Base-by-base conservation (phyloP, 2,329 filamentous ascomycete genomes). In the Ceratocystiopsis minuta region DNA sequence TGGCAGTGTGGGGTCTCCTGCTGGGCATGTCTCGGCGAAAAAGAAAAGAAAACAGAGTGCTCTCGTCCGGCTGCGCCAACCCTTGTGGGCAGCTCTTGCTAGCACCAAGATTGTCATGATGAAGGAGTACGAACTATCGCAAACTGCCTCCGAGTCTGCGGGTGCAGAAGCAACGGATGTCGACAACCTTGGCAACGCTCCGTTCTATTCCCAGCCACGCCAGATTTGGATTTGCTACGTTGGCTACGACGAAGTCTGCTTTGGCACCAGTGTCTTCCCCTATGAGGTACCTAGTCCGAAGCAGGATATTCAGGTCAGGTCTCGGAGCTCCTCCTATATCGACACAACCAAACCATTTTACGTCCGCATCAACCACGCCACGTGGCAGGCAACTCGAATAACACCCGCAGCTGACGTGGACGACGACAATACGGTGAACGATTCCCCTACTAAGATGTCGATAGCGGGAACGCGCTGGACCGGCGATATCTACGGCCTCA, bases 81-180 rank as follows among this genome's bases (percentile, higher is more conserved):
- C 87, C 39, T 73, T 95, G 49, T 95, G 87, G 87, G 85, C 87
- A 49, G 87, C 87, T 38, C 72, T 95, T 52, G 87, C 87, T 40
- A 94, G 85, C 62, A 94, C 87, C 55, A 95, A 95, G 68, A 87
- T 95, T 57, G 88, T 90, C 52, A 85, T 94, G 62, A 78, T 92
- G 55, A 90, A 93, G 63, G 87, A 86, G 60, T 83, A 84, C 52
- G 80, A 86, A 61, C 73, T 92, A 56, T 88, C 82, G 50, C 77
- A 82, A 56, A 76, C 78, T 44, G 72, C 79, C 46, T 73, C 74
- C 43, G 81, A 86, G 60, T 79, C 77, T 40, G 75, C 72, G 31
- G 79, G 79, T 53, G 77, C 80, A 50, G 79, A 82, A 55, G 76
- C 77, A 52, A 83, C 77, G 54, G 79, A 84, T 54, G 76, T 80